Base-by-base conservation (phyloP, 2,329 filamentous ascomycete genomes). In the Knufia petricola region DNA sequence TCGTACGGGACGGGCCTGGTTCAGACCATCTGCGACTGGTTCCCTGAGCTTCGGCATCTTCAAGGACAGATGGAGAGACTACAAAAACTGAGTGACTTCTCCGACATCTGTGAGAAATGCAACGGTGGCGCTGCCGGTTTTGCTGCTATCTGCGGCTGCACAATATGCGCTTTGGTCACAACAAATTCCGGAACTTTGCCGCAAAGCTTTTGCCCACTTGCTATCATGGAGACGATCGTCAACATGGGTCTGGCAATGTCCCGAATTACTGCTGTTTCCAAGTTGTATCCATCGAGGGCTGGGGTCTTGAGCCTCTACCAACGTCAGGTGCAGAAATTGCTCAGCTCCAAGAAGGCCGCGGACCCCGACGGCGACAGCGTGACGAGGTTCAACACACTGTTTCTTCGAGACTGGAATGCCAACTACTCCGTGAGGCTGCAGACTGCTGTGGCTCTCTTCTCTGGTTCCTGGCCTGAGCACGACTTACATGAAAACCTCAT, bases 361-460 rank as follows among this genome's bases (percentile, higher is more conserved):
- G 12, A 4, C n/a, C 24, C 24, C 20, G 8, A 9, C 2, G 30
- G 13, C 17, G 17, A 36, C 7, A 4, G 49, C 39, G 51, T 48
- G 48, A 50, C 40, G 12, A 32, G 52, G 46, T 48, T 57, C 43
- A 50, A 51, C 38, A 45, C 56, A n/a, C 48, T 58, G 10, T 58
- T 55, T 30, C 52, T 52, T 39, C 53, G 55, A 28, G 56, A 56
- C 26, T 58, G 56, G 56, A 56, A 56, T 32, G 56, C 52, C 10
- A 49, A 50, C n/a, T 51, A 52, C 41, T 52, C 52, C n/a, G 40
- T 53, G 26, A 51, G 56, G 13, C 45, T 58, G 19, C 47, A 50
- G 24, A 56, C 50, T 21, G 49, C 51, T n/a, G 48, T 51, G 19
- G 52, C 54, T 36, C 50, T 58, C 9, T 58, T 58, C 32, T 41